Evolutionary conservation across 2,329 filamentous ascomycete species (phyloP).

Genomic region (Trichoderma sp.): DNA sequence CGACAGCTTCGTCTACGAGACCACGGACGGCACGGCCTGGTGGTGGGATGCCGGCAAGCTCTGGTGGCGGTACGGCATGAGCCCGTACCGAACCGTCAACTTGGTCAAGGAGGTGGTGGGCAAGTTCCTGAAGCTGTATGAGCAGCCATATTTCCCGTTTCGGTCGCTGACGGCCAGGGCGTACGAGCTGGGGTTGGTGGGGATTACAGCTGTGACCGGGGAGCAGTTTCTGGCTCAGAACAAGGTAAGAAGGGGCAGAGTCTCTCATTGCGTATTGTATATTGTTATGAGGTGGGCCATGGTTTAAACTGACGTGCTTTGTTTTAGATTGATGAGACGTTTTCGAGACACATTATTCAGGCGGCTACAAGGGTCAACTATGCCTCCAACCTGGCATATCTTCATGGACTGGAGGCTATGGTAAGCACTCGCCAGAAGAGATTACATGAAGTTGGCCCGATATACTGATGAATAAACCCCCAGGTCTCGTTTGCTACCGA

Average conservation of each 20-base stretch:
- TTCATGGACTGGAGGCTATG: conserved; percentile 88
- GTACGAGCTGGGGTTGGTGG: conserved; percentile 63
- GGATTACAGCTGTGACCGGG: conserved; percentile 68
- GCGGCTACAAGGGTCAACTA: conserved; percentile 93
- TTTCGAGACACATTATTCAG: conserved; percentile 80
- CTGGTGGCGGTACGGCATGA: conserved; percentile 79
- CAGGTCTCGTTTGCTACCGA: conserved; percentile 82
- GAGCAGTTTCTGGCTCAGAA: conserved; percentile 67
- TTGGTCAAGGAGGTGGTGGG: conserved; percentile 69
- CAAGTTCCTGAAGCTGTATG: conserved; percentile 77
- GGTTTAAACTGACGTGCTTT: neutral
- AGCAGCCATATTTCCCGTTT: conserved; percentile 81
- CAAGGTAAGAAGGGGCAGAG: conserved; percentile 40
- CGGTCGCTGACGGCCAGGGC: conserved; percentile 66
- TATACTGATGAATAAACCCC: neutral
- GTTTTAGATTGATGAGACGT: conserved; percentile 57
- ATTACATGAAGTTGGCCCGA: neutral
- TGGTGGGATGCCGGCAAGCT: conserved; percentile 83
- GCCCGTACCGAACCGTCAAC: conserved; percentile 69
- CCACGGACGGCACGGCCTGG: conserved; percentile 54
- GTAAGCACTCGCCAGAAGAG: conserved; percentile 33
- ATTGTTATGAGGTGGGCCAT: neutral
- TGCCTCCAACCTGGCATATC: conserved; percentile 78
- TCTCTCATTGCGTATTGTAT: neutral
- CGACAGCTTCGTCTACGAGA: conserved; percentile 64